phyloP scores from a whole-genome alignment of 257 asterid species.

The Galeopsis tetrahit region DNA sequence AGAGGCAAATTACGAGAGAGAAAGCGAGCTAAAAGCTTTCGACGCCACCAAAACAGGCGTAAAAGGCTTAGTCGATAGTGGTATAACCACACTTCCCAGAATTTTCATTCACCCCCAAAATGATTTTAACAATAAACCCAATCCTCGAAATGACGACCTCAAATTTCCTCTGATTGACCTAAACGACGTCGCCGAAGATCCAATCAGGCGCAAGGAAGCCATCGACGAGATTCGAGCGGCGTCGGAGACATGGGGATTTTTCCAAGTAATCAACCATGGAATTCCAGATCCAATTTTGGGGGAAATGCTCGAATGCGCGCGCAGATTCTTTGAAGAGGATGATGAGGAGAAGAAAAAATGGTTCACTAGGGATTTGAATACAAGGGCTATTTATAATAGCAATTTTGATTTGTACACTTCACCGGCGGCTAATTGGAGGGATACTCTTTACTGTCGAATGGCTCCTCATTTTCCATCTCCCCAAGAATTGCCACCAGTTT shows the following conservation, averaged over 20 bases:
- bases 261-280: slow-evolving; percentile 54
- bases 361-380: slow-evolving; percentile 45
- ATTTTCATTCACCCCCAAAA: slow-evolving; percentile 44
- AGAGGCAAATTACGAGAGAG: neutral
- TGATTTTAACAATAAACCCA: neutral
- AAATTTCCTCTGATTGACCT: slow-evolving; percentile 47
- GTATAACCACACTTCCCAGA: slow-evolving; percentile 34
- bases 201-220: slow-evolving; percentile 30
- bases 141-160: neutral
- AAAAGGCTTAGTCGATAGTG: slow-evolving; percentile 44
- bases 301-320: slow-evolving; percentile 30
- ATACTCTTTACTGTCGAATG: slow-evolving; percentile 45
- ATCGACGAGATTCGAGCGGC: slow-evolving; percentile 43
- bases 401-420: slow-evolving; percentile 44
- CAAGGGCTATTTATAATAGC: slow-evolving; percentile 37
- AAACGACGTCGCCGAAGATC: slow-evolving; percentile 24
- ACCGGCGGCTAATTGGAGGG: slow-evolving; percentile 66
- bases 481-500: slow-evolving; percentile 43
- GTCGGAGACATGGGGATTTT: slow-evolving; percentile 51
- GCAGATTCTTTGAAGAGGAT: slow-evolving; percentile 39
- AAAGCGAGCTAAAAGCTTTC: slow-evolving; percentile 38
- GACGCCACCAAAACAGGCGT: slow-evolving; percentile 46
- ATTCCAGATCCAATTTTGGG: slow-evolving; percentile 34
- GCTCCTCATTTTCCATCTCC: slow-evolving; percentile 43
- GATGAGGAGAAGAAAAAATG: slow-evolving; percentile 41